phyloP scores from a whole-genome alignment of 2,329 filamentous ascomycete genomes.

The Capronia epimyces region DNA sequence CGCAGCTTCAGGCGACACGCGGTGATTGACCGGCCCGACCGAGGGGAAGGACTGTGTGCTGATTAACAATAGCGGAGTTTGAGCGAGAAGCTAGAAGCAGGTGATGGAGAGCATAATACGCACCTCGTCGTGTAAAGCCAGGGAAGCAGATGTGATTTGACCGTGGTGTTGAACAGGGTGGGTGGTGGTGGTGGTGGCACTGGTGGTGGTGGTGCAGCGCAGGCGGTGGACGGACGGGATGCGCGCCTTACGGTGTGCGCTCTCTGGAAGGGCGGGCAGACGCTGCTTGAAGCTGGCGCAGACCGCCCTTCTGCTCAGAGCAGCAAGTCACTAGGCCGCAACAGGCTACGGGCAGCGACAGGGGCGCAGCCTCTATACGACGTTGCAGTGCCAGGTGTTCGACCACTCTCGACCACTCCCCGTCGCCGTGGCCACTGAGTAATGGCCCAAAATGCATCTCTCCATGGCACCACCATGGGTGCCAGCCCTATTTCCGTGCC shows the following conservation, averaged over 20 bases:
- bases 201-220: neutral
- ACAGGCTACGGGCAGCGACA: constrained; percentile 8
- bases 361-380: constrained; percentile 21
- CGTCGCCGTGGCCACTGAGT: neutral
- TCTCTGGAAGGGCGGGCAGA: constrained; percentile 3
- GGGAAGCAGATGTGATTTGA: neutral
- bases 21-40: neutral
- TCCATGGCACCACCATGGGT: too few relatives aligned
- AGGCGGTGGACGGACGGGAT: neutral
- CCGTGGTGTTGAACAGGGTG: neutral
- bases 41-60: neutral
- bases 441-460: constrained; percentile 14
- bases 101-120: neutral
- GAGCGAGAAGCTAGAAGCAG: neutral
- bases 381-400: constrained; percentile 11
- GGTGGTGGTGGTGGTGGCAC: neutral
- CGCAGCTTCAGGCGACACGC: neutral
- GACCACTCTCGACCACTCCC: constrained; percentile 1
- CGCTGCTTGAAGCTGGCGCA: constrained; percentile 8
- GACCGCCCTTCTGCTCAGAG: constrained; percentile 17
- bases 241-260: neutral
- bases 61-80: neutral
- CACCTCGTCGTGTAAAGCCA: neutral
- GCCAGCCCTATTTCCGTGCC: constrained; percentile 23
- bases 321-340: constrained; percentile 10